Evolutionary conservation across 1,284 basidiomycete genomes (phyloP).

Genomic region (Ustilago lituana): DNA sequence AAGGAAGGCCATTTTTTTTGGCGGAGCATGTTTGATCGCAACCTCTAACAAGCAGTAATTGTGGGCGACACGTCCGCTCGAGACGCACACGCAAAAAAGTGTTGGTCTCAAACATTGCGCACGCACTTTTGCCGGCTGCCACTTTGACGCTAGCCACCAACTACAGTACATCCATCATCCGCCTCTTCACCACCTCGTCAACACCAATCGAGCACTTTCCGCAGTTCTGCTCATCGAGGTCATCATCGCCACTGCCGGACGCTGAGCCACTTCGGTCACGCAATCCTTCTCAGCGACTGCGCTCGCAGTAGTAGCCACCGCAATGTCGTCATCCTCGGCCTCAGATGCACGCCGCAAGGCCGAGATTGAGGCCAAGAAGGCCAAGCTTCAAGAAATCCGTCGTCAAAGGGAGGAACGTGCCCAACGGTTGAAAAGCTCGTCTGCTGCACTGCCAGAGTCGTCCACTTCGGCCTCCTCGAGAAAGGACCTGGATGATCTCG

Average conservation of each 20-base stretch:
- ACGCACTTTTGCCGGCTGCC: too few relatives aligned
- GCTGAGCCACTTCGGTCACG: too few relatives aligned
- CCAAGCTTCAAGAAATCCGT: constrained; percentile 84
- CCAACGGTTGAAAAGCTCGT: constrained; percentile 34
- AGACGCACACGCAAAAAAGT: constrained; percentile 6
- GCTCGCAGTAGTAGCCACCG: background rate
- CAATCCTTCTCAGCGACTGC: too few relatives aligned
- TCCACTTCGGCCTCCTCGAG: constrained; percentile 24
- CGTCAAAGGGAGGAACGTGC: constrained; percentile 77
- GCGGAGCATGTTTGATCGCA: too few relatives aligned
- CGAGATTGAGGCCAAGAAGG: constrained; percentile 91
- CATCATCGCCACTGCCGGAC: constrained; percentile 1
- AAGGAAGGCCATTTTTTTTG: too few relatives aligned
- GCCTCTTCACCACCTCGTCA: background rate
- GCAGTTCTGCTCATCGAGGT: too few relatives aligned
- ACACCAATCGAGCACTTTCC: background rate
- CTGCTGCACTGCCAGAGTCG: constrained; percentile 10
- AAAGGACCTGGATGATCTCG: constrained; percentile 62
- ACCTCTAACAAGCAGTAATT: too few relatives aligned
- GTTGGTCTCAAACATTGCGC: constrained; percentile 17
- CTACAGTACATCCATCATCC: too few relatives aligned
- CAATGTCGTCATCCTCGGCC: constrained; percentile 27
- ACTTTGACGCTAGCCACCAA: too few relatives aligned
- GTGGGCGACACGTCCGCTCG: background rate
- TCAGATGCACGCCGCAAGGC: constrained; percentile 71